phyloP scores from a whole-genome alignment of 805 yeast species.

The Lipomyces kockii region DNA sequence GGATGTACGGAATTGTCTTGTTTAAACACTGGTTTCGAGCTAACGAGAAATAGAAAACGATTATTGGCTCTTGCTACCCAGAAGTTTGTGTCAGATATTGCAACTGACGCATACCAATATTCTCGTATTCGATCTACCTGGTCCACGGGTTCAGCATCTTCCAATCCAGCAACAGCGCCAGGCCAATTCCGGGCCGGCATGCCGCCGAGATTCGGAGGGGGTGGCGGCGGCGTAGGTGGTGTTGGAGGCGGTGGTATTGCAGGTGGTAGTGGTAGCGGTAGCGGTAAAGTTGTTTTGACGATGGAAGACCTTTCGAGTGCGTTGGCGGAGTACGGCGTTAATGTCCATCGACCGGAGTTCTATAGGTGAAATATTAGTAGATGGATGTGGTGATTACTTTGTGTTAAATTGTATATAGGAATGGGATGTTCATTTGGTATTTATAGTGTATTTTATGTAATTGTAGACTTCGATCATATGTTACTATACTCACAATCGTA shows the following conservation, averaged over 20 bases:
- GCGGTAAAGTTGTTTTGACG: slow-evolving; percentile 81
- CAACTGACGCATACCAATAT: slow-evolving; percentile 95
- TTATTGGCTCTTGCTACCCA: slow-evolving; percentile 93
- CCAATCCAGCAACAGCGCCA: slow-evolving; percentile 71
- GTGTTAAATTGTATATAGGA: not conserved
- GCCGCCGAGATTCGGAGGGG: slow-evolving; percentile 61
- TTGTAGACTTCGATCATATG: too few species aligned
- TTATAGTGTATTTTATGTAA: not conserved
- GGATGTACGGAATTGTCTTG: slow-evolving; percentile 49
- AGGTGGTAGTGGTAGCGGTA: slow-evolving; percentile 45
- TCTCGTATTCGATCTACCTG: slow-evolving; percentile 88
- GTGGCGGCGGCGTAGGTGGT: slow-evolving; percentile 47
- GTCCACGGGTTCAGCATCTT: slow-evolving; percentile 63
- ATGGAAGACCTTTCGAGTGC: slow-evolving; percentile 94
- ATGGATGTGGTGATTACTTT: not conserved
- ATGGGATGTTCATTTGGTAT: not conserved
- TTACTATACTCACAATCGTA: not conserved
- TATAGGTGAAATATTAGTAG: slow-evolving; percentile 60
- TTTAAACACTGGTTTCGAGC: slow-evolving; percentile 27
- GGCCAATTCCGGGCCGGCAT: slow-evolving; percentile 31
- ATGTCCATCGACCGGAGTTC: slow-evolving; percentile 89
- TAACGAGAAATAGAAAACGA: slow-evolving; percentile 54
- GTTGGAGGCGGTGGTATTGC: slow-evolving; percentile 43
- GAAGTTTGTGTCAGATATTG: slow-evolving; percentile 89
- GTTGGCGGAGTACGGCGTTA: slow-evolving; percentile 87